phyloP scores from a whole-genome alignment of 106 monocot genomes.

The Cymbidium sinense region DNA sequence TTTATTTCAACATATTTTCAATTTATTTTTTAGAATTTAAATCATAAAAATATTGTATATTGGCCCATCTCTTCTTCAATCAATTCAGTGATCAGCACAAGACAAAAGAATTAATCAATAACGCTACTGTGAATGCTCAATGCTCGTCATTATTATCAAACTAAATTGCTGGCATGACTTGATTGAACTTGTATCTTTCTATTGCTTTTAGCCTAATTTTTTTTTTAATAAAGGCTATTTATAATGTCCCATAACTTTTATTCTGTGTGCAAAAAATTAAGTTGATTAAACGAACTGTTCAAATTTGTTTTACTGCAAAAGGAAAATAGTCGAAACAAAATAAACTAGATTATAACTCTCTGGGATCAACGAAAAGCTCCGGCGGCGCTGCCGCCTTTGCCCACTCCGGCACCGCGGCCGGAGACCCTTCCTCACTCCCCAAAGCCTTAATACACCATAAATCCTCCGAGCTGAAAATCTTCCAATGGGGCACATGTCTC shows the following conservation, averaged over 20 bases:
- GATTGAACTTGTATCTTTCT: no score
- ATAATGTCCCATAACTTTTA: neutral
- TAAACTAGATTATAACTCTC: slow-evolving; percentile 7
- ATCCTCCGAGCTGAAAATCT: slow-evolving; percentile 11
- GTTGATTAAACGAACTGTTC: neutral
- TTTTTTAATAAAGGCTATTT: neutral
- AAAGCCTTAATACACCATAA: slow-evolving; percentile 21
- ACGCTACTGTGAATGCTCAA: no score
- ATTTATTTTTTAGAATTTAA: no score
- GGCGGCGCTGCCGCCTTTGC: neutral
- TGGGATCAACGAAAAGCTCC: slow-evolving; percentile 14
- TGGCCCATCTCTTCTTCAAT: no score
- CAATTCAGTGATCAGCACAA: no score
- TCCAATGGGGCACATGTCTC: slow-evolving; percentile 8
- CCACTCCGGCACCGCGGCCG: slow-evolving; percentile 4
- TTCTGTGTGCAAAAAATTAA: neutral
- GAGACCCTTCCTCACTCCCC: neutral
- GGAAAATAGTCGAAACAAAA: neutral
- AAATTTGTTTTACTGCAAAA: neutral
- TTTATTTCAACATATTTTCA: no score
- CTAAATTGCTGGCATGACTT: no score
- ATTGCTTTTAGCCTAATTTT: no score
- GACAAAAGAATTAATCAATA: no score
- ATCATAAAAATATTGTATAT: no score
- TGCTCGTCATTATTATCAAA: no score